Base-by-base conservation (phyloP, 2,329 filamentous ascomycete genomes). In the Aspergillus unguis region DNA sequence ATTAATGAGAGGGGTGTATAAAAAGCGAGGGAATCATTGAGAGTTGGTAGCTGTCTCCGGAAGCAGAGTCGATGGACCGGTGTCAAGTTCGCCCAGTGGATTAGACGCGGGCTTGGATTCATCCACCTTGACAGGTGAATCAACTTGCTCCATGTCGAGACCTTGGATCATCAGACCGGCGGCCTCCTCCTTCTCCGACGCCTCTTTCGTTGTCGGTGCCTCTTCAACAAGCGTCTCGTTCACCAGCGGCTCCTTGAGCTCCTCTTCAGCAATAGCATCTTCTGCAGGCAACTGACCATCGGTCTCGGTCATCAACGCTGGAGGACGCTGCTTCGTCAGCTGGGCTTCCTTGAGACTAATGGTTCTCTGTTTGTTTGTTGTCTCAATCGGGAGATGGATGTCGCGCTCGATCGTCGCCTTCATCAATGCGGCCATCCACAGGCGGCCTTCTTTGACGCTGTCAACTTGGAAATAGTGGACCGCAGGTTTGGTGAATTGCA, bases 391-490 rank as follows among this genome's bases (percentile, higher is more conserved):
- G 56, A 87, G 82, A 3, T 82, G 82, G 64, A 83, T 75, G 62
- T 99, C 94, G 55, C 92, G 87, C 67, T 97, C 92, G 63, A 99
- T 99, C 1, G 94, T 99, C 8, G 94, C 94, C 75, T 99, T 99
- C 90, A 99, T 95, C 47, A 99, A 77, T 5, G 94, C 94, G 4
- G 91, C 94, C 94, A 99, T 99, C 94, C 94, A 99, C 37, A 95
- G 77, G 9, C 94, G 85, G 11, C 94, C 94, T 66, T 94, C 85
- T 63, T 90, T 85, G 53, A 96, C 77, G 63, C 88, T 96, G 48
- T 95, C 92, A 25, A 96, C 91, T 4, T 95, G 94, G 71, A 99
- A 99, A 71, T 96, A 97, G 71, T 99, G 94, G 36, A 96, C 89
- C 6, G 91, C 94, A 4, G 94, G 94, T 70, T 96, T 96, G 1